Conservation (phyloP, 2,329 filamentous ascomycete genomes). For the Tolypocladium tundrense region DNA sequence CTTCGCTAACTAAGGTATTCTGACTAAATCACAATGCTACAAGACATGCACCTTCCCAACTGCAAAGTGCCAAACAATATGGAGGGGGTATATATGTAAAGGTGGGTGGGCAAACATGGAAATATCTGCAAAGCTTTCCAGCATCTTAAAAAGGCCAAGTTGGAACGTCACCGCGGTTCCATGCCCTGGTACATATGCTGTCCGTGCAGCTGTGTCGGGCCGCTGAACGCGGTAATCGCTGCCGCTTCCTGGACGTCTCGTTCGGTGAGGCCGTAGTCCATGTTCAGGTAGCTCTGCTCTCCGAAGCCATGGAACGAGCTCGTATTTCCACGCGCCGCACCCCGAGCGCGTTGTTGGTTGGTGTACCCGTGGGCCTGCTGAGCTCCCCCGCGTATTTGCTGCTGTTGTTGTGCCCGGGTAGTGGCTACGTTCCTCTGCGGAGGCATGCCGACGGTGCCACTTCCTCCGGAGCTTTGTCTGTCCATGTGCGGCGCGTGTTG, state of each 20-base stretch:
- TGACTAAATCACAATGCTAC: not conserved
- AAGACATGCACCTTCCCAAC: not conserved
- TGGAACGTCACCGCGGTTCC: conserved; percentile 5
- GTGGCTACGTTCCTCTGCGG: conserved; percentile 4
- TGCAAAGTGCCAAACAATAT: not conserved
- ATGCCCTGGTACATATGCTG: conserved; percentile 12
- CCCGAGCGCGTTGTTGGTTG: conserved; percentile 6
- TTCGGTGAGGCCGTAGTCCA: conserved; percentile 13
- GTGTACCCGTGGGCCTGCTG: conserved; percentile 5
- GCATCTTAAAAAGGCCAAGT: not conserved
- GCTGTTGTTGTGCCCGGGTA: conserved; percentile 4
- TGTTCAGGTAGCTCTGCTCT: conserved; percentile 13
- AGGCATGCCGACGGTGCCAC: not conserved
- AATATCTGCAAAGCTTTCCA: no score
- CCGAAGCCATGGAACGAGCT: conserved; percentile 9
- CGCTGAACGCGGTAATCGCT: conserved; percentile 7
- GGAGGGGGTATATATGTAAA: not conserved
- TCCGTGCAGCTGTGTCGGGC: conserved; percentile 11
- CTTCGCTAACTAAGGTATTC: not conserved
- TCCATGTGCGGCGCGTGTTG: conserved; percentile 10
- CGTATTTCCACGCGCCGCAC: conserved; percentile 7
- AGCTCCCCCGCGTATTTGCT: not conserved
- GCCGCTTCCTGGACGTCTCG: conserved; percentile 9
- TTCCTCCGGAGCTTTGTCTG: conserved; percentile 6
- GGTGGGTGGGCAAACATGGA: not conserved